phyloP scores from a whole-genome alignment of 345 rosid species.

The Toxicodendron radicans region DNA sequence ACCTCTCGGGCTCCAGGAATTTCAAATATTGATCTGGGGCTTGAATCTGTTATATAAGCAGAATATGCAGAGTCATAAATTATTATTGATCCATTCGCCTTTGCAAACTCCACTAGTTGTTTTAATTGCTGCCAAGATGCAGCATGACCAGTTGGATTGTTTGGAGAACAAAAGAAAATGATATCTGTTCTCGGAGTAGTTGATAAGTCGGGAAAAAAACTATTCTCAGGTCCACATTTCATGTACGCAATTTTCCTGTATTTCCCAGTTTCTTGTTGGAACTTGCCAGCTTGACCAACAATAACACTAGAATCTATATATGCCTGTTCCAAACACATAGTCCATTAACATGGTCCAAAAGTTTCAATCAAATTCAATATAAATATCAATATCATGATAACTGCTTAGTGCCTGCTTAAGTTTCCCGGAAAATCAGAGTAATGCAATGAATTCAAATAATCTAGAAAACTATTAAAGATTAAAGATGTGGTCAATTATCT shows the following conservation, averaged over 20 bases:
- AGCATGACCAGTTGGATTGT: conserved; percentile 84
- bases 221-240: conserved; percentile 53
- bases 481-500: background rate
- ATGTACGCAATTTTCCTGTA: conserved; percentile 68
- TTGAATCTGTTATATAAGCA: conserved; percentile 60
- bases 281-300: conserved; percentile 67
- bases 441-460: too few relatives aligned
- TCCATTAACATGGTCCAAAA: conserved; percentile 1
- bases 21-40: conserved; percentile 79
- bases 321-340: conserved; percentile 43
- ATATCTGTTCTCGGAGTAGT: conserved; percentile 60
- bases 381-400: background rate
- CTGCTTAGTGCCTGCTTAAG: too few relatives aligned
- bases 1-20: conserved; percentile 95
- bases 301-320: conserved; percentile 78
- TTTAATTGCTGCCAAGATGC: conserved; percentile 60
- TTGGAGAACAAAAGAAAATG: conserved; percentile 93
- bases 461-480: too few relatives aligned
- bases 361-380: too few relatives aligned
- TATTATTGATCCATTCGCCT: conserved; percentile 72
- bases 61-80: conserved; percentile 79
- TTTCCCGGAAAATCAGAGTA: background rate
- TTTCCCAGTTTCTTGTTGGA: conserved; percentile 49
- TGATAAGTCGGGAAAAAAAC: conserved; percentile 67
- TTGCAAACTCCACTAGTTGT: conserved; percentile 69